Base-by-base conservation (phyloP, 306 rosid species). In the Pachyrhizus erosus region DNA sequence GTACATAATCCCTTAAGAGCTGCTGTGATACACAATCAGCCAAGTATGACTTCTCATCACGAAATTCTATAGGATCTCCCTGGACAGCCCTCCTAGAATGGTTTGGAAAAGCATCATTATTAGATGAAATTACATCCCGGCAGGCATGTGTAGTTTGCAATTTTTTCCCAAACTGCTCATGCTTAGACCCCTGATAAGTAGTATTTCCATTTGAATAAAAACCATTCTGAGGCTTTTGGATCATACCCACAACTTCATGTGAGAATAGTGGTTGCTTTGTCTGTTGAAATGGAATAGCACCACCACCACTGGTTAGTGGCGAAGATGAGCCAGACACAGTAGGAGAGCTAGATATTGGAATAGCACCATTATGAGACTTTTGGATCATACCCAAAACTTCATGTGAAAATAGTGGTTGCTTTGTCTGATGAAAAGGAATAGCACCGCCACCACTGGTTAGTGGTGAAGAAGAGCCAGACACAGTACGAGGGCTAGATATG, bases 401-500 rank as follows among this genome's bases (percentile, higher is more conserved):
- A 39, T 75, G 70, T 46, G 85, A 27, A 78, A 86, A 88, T n/a
- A 73, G 73, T 13, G 89, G 84, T 49, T 84, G 94, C 85, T 84
- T 89, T 58, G 76, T 75, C 45, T 83, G 87, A 61, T 84, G 88
- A 74, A 87, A 87, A 17, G 98, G 91, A 57, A 88, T 86, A 65
- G 90, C 73, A 66, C 89, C 92, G n/a, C 86, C 75, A 9, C 96
- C 89, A 42, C 88, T 84, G 2, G 89, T 88, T 57, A 86, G 83
- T 24, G 97, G 98, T 0, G 98, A 90, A 57, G 97, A 88, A 8
- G 94, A 85, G 61, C 97, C 97, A 20, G 97, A 92, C 20, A 89
- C 81, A 37, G 93, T 83, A 33, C 77, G 90, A 17, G 94, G 92
- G 80, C 89, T 93, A 70, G 29, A 55, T 55, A 21, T 55, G 9